phyloP scores from a whole-genome alignment of 176 grass and related monocot genomes.

The Aegilops tauschii region DNA sequence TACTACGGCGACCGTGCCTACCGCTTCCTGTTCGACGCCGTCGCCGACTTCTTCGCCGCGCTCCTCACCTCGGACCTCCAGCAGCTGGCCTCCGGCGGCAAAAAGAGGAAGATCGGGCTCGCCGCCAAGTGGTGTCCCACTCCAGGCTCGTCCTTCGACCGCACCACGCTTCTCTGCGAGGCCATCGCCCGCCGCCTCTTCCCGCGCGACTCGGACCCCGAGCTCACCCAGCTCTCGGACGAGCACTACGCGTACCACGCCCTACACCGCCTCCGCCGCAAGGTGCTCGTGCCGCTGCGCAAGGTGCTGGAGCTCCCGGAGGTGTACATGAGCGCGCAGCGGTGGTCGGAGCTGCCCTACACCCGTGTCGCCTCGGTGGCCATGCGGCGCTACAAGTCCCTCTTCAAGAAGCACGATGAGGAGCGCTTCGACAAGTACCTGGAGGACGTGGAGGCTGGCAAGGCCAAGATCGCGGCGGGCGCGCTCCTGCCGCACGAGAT shows the following conservation, averaged over 20 bases:
- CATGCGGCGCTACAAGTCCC: conserved; percentile 50
- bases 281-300: conserved; percentile 45
- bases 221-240: conserved; percentile 33
- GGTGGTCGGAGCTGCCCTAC: conserved; percentile 53
- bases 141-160: conserved; percentile 37
- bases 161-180: conserved; percentile 56
- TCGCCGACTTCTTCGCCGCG: conserved; percentile 44
- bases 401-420: no score
- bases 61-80: conserved; percentile 47
- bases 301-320: conserved; percentile 44
- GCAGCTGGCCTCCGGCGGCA: conserved; percentile 2
- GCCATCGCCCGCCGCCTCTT: conserved; percentile 54
- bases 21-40: conserved; percentile 56
- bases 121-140: conserved; percentile 73
- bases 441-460: no score
- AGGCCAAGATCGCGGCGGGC: no score
- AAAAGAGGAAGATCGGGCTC: conserved; percentile 36
- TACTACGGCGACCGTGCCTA: conserved; percentile 48
- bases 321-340: conserved; percentile 54
- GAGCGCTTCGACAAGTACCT: no score
- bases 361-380: conserved; percentile 47
- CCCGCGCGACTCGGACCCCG: conserved; percentile 31
- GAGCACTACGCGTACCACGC: conserved; percentile 50
- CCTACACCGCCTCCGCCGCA: conserved; percentile 42
- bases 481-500: no score